Evolutionary conservation across 2,329 filamentous ascomycete species (phyloP), one percentile per base, ranked within the genome.

Genomic region (Aureobasidium sp.): DNA sequence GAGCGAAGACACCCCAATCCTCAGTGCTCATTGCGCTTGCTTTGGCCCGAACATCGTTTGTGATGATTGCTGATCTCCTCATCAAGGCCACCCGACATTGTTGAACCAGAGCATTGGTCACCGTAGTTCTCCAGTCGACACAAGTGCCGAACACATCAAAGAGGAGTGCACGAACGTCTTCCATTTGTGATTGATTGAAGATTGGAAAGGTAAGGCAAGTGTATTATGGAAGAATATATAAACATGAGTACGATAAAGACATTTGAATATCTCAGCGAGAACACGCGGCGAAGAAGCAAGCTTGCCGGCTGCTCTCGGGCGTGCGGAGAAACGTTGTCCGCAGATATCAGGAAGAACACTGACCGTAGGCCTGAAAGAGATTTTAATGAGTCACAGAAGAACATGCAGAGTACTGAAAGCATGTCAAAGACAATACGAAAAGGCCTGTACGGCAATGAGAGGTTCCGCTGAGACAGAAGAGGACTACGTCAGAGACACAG

Each of bases 131-230:
- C 89, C 89, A 93, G 77, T 93, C 82, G 50, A 94, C 89, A 65
- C 87, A 84, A 1, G 90, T 94, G 67, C 89, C 89, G 73, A 92
- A 91, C 68, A 91, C 83, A 75, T 91, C 88, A 70, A 90, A 91
- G 60, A 86, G 80, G 37, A 91, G 77, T 8, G 83, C 87, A 66
- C 84, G 9, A 82, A 87, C 67, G 65, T 70, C 37, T 27, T 60
- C 57, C 57, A 60, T 60, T 20, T 10, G 17, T 58, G 13, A 13
- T 8, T 39, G 36, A 23, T 15, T 12, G 12, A 36, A 23, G n/a
- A 36, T 13, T 12, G 29, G 27, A n/a, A n/a, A 36, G 32, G 20
- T 7, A 42, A 42, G 34, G 20, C 8, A 7, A 36, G 8, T 41
- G 23, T 5, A 41, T 27, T 9, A 17, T 32, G 36, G 4, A 13